These are phyloP conservation scores for Pelargonium citronellum DNA, from an alignment of 441 rosid genomes.

Conservation along the genomic window DNA sequence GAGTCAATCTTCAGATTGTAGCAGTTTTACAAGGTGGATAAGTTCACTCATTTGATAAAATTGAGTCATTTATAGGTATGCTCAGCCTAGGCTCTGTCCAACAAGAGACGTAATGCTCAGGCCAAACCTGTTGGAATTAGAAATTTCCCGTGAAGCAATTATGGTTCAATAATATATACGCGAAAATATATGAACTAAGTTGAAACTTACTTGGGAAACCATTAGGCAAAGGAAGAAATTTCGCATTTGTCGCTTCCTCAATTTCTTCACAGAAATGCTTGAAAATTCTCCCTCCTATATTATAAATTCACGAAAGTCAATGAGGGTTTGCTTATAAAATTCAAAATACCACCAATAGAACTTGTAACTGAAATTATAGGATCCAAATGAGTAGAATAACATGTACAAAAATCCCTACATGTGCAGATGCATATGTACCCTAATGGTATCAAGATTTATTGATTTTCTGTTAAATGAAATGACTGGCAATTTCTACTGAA, in stretches of 20 bases:
- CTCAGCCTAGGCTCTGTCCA: not conserved
- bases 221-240: conserved; percentile 87
- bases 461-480: not conserved
- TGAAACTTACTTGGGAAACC: conserved; percentile 78
- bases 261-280: conserved; percentile 64
- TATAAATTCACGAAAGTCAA: conserved; percentile 18
- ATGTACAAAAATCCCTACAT: not conserved
- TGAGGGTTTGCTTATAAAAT: not conserved
- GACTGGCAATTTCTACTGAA: not conserved
- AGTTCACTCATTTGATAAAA: not conserved
- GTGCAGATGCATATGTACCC: not conserved
- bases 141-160: not conserved
- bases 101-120: not conserved
- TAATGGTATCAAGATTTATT: not conserved
- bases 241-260: conserved; percentile 87
- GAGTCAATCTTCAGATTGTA: not conserved
- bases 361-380: not conserved
- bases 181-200: conserved; percentile 3
- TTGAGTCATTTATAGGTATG: not conserved
- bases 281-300: conserved; percentile 82
- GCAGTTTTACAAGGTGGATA: not conserved
- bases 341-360: not conserved
- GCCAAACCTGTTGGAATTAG: not conserved
- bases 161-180: not conserved
- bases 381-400: not conserved